Evolutionary conservation across 768 basidiomycete species (phyloP), one percentile per base, ranked within the genome.

Genomic region (Filobasidium floriforme): DNA sequence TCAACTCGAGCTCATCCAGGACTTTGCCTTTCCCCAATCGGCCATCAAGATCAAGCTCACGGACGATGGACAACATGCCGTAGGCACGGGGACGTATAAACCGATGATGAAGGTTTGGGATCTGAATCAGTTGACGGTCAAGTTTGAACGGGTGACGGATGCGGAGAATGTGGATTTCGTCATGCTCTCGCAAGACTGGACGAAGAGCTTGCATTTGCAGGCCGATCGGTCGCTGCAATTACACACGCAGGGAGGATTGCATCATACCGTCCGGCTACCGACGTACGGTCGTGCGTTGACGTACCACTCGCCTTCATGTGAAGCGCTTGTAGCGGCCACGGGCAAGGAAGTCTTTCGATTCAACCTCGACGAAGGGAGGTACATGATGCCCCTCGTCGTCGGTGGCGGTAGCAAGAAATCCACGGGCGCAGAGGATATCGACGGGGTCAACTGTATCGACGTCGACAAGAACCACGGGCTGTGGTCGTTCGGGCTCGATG

Each of bases 101-200:
- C 96, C 96, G 1, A 91, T 96, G 76, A 91, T 98, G 79, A 84
- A 89, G 65, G 90, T 94, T 5, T 99, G 89, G 87, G 96, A 98
- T 78, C 80, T 99, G 44, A 88, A 90, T 76, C 88, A 94, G 73
- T 84, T 99, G 40, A 86, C 91, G 6, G 82, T 89, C 65, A 98
- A 99, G 79, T 97, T 94, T 76, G 94, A 97, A 81, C 83, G 96
- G 43, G 94, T 97, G 73, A 87, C 92, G 1, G 92, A 99, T 75
- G 85, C 88, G 14, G 94, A 98, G 82, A 99, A 98, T 77, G 88
- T 99, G 70, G 96, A 99, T 77, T 99, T 99, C 80, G 84, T 88
- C 82, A 87, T 91, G 72, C 83, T 98, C 9, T 97, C 93, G 0
- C 89, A 93, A 74, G 94, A 98, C 82, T 98, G 94, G 94, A 98